phyloP scores from a whole-genome alignment of 1,284 basidiomycete genomes.

The Marasmius fiardii region DNA sequence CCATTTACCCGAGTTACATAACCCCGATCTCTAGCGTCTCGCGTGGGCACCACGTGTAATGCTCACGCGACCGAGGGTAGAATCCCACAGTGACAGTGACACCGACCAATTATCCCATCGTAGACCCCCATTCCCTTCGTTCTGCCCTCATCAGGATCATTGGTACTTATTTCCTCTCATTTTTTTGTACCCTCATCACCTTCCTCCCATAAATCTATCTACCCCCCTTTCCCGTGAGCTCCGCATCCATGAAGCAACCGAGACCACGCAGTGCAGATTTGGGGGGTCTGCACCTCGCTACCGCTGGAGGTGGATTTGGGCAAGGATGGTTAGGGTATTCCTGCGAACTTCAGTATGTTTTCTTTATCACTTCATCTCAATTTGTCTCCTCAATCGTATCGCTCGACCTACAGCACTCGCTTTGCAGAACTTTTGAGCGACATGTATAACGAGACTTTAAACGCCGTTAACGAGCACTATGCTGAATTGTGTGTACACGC shows the following conservation, averaged over 20 bases:
- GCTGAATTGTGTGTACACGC: conserved; percentile 37
- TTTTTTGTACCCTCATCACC: not conserved
- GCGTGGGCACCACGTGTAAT: not conserved
- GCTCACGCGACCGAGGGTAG: not conserved
- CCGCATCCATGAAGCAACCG: conserved; percentile 15
- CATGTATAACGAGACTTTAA: conserved; percentile 77
- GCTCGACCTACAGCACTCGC: conserved; percentile 29
- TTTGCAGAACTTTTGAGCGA: conserved; percentile 80
- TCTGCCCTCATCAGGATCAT: not conserved
- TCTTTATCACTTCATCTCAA: conserved; percentile 16
- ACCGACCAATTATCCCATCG: not conserved
- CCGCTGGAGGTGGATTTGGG: conserved; percentile 58
- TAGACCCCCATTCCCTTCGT: not conserved
- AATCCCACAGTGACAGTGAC: not conserved
- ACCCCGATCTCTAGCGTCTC: not conserved
- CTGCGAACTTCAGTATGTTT: conserved; percentile 54
- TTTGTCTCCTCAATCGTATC: conserved; percentile 4
- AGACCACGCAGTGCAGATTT: conserved; percentile 76
- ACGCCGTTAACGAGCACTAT: conserved; percentile 62
- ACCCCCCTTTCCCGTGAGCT: not conserved
- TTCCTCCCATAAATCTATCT: not conserved
- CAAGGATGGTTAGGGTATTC: conserved; percentile 72
- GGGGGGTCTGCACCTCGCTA: conserved; percentile 78
- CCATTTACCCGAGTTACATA: not conserved
- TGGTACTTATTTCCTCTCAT: not conserved